Conservation (phyloP, 1,284 basidiomycete genomes). For the Hymenochaete sp. region DNA sequence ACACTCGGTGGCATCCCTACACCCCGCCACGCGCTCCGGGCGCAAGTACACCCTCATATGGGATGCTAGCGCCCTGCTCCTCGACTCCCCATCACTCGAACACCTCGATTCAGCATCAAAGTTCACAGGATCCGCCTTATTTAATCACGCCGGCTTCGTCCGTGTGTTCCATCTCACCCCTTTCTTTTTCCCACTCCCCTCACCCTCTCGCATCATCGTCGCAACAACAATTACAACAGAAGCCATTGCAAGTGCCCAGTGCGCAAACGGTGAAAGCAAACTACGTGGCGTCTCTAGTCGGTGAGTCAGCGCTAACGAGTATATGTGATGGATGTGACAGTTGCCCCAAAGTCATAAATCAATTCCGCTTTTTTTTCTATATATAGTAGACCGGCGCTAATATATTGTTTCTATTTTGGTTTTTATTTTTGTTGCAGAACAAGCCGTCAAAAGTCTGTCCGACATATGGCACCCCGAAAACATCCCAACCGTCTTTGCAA, state of each 20-base stretch:
- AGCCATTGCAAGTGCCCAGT: slow-evolving; percentile 32
- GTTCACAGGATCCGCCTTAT: slow-evolving; percentile 38
- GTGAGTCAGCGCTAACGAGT: slow-evolving; percentile 35
- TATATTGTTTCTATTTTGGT: slow-evolving; percentile 20
- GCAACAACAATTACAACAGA: slow-evolving; percentile 26
- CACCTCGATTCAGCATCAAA: slow-evolving; percentile 23
- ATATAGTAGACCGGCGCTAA: slow-evolving; percentile 1
- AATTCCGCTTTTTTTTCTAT: not conserved
- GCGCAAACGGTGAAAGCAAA: slow-evolving; percentile 43
- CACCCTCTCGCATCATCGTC: slow-evolving; percentile 33
- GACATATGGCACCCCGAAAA: slow-evolving; percentile 70
- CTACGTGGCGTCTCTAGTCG: slow-evolving; percentile 56
- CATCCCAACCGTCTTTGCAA: slow-evolving; percentile 53
- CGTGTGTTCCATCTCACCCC: slow-evolving; percentile 39
- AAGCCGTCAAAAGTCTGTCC: slow-evolving; percentile 63
- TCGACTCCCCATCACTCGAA: slow-evolving; percentile 19
- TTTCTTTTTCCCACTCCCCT: slow-evolving; percentile 26
- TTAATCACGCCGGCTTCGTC: slow-evolving; percentile 54
- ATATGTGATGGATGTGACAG: not conserved
- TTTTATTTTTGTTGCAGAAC: slow-evolving; percentile 38
- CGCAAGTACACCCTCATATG: slow-evolving; percentile 15
- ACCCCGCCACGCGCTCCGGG: slow-evolving; percentile 15
- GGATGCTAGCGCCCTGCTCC: slow-evolving; percentile 28
- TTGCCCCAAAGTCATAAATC: not conserved
- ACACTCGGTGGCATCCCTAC: slow-evolving; percentile 18